These are phyloP conservation scores for Medicago truncatula DNA, from an alignment of 306 rosid species.

Conservation along the genomic window MtrunA17r5.0-ANR NC_053044.1:36555001-36555500, in stretches of 20 bases:
- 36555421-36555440: constrained; percentile 29
- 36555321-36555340: constrained; percentile 13
- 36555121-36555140: constrained; percentile 4
- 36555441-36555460: constrained; percentile 50
- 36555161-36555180: constrained; percentile 2
- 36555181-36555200: not conserved
- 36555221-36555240: constrained; percentile 24
- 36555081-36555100: constrained; percentile 3
- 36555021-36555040: no score
- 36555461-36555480: constrained; percentile 96
- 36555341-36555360: constrained; percentile 11
- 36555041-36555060: not conserved
- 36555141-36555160: not conserved
- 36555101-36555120: constrained; percentile 19
- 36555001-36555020: no score
- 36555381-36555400: not conserved
- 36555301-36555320: not conserved
- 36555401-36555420: not conserved
- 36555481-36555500: constrained; percentile 95
- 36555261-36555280: no score
- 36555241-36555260: constrained; percentile 23
- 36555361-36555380: not conserved
- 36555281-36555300: not conserved
- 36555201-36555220: constrained; percentile 11
- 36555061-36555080: constrained; percentile 7